phyloP scores from a whole-genome alignment of 129 eudicot species.

The Escallonia rubra region DNA sequence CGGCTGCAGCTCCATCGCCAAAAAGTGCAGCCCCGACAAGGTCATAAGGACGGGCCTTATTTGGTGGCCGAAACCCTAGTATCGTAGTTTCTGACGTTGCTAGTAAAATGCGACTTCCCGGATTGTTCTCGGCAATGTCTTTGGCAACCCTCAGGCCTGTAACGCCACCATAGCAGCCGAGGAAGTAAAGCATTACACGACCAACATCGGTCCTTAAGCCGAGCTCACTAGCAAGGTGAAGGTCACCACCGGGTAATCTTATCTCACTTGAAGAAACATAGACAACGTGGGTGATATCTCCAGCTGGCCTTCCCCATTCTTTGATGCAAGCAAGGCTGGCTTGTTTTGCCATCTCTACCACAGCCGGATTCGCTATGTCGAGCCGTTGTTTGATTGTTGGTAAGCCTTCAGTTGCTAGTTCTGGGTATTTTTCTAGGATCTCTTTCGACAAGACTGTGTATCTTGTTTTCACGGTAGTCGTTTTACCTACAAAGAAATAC shows the following conservation, averaged over 20 bases:
- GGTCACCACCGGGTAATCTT: conserved; percentile 87
- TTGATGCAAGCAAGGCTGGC: conserved; percentile 66
- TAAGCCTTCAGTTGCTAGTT: conserved; percentile 76
- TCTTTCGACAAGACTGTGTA: conserved; percentile 90
- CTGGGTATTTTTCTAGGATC: conserved; percentile 75
- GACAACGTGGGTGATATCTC: conserved; percentile 74
- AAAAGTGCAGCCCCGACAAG: conserved; percentile 90
- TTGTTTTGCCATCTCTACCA: conserved; percentile 78
- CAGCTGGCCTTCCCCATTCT: conserved; percentile 65
- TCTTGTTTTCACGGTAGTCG: conserved; percentile 91
- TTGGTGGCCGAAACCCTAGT: conserved; percentile 83
- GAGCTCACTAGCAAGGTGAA: conserved; percentile 65
- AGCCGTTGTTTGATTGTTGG: conserved; percentile 81
- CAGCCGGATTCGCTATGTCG: conserved; percentile 76
- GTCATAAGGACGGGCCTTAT: conserved; percentile 71
- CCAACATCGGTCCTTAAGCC: conserved; percentile 69
- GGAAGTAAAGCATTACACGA: conserved; percentile 88
- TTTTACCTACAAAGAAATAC: conserved; percentile 56
- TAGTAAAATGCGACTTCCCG: conserved; percentile 74
- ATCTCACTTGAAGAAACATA: conserved; percentile 88
- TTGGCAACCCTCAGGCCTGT: conserved; percentile 89
- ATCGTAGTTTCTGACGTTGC: conserved; percentile 95
- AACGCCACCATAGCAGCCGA: conserved; percentile 92
- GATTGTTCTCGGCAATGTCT: conserved; percentile 90
- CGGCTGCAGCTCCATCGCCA: conserved; percentile 89